These are phyloP conservation scores for Silene vulgaris DNA, from an alignment of 179 eudicot genomes.

Conservation along the genomic window DNA sequence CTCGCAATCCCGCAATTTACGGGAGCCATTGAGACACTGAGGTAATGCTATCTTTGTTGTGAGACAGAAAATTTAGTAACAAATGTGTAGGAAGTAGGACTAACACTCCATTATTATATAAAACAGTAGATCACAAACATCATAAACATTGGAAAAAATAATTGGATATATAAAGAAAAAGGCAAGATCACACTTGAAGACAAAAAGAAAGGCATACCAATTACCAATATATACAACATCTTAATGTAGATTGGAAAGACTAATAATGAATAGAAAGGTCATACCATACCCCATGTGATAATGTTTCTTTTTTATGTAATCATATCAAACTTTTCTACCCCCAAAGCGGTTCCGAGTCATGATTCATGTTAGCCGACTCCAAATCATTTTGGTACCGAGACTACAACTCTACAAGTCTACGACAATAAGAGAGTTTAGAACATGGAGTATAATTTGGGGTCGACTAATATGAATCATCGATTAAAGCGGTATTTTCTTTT, in stretches of 20 bases:
- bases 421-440: no score
- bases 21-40: no score
- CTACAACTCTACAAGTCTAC: no score
- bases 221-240: no score
- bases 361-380: slow-evolving; percentile 3
- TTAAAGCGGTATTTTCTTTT: neutral
- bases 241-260: slow-evolving; percentile 27
- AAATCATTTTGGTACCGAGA: neutral
- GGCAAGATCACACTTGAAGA: slow-evolving; percentile 28
- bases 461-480: neutral
- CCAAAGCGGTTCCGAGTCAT: neutral
- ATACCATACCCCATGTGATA: slow-evolving; percentile 34
- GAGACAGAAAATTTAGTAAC: slow-evolving; percentile 8
- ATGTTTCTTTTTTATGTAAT: slow-evolving; percentile 31
- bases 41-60: neutral
- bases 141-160: neutral
- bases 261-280: slow-evolving; percentile 14
- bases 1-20: no score
- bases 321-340: slow-evolving; percentile 27
- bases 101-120: slow-evolving; percentile 28
- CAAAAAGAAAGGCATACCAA: slow-evolving; percentile 27
- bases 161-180: slow-evolving; percentile 9
- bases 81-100: slow-evolving; percentile 14
- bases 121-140: slow-evolving; percentile 26
- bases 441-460: no score